phyloP scores from a whole-genome alignment of 352 stramenopile species.

The Phytophthora hibernalis region DNA sequence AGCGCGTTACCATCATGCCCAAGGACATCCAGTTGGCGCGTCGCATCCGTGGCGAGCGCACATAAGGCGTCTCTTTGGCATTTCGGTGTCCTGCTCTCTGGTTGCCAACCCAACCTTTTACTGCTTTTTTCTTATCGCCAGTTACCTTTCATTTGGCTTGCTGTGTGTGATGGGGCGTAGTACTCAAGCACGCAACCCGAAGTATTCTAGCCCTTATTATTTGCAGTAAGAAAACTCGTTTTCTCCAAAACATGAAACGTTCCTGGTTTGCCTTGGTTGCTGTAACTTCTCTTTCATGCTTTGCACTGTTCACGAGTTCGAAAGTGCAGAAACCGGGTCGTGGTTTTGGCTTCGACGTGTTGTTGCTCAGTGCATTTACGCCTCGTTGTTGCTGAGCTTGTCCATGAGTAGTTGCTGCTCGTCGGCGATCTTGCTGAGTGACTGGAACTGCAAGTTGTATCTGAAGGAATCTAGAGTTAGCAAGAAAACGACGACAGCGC shows the following conservation, averaged over 20 bases:
- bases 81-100: slow-evolving; percentile 12
- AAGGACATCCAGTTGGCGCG: slow-evolving; percentile 96
- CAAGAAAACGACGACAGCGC: neutral
- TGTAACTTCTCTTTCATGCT: neutral
- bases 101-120: neutral
- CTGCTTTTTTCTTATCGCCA: slow-evolving; percentile 38
- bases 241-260: slow-evolving; percentile 19
- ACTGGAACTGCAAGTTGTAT: slow-evolving; percentile 84
- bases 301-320: neutral
- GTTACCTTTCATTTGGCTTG: slow-evolving; percentile 37
- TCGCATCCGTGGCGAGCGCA: slow-evolving; percentile 92
- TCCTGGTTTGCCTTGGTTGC: neutral
- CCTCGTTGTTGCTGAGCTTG: slow-evolving; percentile 90
- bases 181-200: slow-evolving; percentile 41
- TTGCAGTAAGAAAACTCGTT: slow-evolving; percentile 45
- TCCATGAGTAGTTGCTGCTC: slow-evolving; percentile 86
- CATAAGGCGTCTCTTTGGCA: slow-evolving; percentile 48
- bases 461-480: slow-evolving; percentile 36
- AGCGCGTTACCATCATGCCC: slow-evolving; percentile 97
- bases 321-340: slow-evolving; percentile 1
- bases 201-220: slow-evolving; percentile 58
- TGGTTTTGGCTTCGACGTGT: slow-evolving; percentile 2
- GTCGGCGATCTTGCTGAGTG: slow-evolving; percentile 78
- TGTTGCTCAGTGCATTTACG: slow-evolving; percentile 36
- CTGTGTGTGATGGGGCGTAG: slow-evolving; percentile 49